phyloP scores from a whole-genome alignment of 495 filamentous ascomycete genomes.

The Talaromyces ruber region DNA sequence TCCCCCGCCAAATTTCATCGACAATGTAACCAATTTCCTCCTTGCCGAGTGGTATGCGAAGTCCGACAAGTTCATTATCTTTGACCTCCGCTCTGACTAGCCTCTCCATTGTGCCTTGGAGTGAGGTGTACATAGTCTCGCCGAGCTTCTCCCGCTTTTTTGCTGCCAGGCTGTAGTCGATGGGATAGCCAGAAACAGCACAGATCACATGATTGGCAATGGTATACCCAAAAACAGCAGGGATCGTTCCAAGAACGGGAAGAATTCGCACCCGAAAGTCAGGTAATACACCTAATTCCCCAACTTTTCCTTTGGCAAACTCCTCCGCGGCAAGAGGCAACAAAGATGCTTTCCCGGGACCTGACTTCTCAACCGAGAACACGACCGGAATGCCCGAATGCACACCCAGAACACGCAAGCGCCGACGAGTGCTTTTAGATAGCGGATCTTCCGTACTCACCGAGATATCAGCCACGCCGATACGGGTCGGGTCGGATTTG shows the following conservation, averaged over 20 bases:
- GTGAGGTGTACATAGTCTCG: constrained; percentile 60
- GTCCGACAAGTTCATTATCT: constrained; percentile 55
- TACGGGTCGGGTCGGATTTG: constrained; percentile 91
- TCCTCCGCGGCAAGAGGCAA: constrained; percentile 84
- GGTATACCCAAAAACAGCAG: constrained; percentile 86
- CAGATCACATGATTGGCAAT: constrained; percentile 88
- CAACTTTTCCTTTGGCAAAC: constrained; percentile 77
- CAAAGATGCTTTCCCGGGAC: constrained; percentile 83
- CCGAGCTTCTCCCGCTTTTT: constrained; percentile 87
- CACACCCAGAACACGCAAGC: constrained; percentile 73
- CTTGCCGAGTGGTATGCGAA: constrained; percentile 67
- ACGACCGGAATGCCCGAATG: constrained; percentile 79
- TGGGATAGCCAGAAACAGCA: constrained; percentile 76
- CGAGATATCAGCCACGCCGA: constrained; percentile 89
- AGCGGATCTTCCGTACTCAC: constrained; percentile 83
- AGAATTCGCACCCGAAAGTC: constrained; percentile 92
- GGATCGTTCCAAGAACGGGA: constrained; percentile 94
- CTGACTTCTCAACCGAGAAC: constrained; percentile 87
- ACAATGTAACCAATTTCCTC: constrained; percentile 79
- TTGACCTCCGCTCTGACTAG: constrained; percentile 42
- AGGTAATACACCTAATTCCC: constrained; percentile 77
- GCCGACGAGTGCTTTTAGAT: constrained; percentile 71
- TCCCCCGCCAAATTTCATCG: constrained; percentile 81
- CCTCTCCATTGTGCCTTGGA: constrained; percentile 73
- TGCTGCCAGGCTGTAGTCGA: constrained; percentile 63